phyloP scores from a whole-genome alignment of 805 yeast species.

The Spathaspora arborariae region DNA sequence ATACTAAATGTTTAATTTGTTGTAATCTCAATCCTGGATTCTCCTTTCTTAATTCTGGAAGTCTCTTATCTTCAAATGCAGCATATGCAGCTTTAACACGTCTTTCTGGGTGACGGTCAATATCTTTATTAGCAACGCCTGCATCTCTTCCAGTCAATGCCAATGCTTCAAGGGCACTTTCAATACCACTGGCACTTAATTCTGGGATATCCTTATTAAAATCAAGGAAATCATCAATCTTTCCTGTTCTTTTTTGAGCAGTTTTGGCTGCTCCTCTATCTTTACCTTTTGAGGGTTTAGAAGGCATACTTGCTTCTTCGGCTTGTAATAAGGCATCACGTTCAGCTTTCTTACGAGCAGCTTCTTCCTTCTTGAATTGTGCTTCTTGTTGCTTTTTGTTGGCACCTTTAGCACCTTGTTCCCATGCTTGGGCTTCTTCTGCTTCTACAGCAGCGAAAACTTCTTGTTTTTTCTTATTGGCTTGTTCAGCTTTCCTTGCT shows the following conservation, averaged over 20 bases:
- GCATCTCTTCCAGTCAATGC: slow-evolving; percentile 56
- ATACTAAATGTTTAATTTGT: slow-evolving; percentile 69
- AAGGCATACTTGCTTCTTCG: slow-evolving; percentile 62
- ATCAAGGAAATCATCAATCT: slow-evolving; percentile 65
- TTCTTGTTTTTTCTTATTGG: slow-evolving; percentile 52
- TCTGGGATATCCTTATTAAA: slow-evolving; percentile 46
- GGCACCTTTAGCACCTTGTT: slow-evolving; percentile 64
- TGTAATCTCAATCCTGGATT: slow-evolving; percentile 76
- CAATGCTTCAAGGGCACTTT: slow-evolving; percentile 74
- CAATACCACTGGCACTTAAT: slow-evolving; percentile 71
- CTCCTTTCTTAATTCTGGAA: slow-evolving; percentile 72
- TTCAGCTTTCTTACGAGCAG: slow-evolving; percentile 76
- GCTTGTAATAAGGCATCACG: slow-evolving; percentile 63
- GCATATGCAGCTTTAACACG: slow-evolving; percentile 77
- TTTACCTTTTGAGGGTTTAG: slow-evolving; percentile 50
- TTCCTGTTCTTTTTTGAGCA: slow-evolving; percentile 56
- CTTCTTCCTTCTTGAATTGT: slow-evolving; percentile 69
- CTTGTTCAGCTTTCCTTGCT: slow-evolving; percentile 64
- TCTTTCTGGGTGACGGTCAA: slow-evolving; percentile 87
- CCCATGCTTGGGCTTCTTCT: slow-evolving; percentile 65
- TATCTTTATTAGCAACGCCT: slow-evolving; percentile 55
- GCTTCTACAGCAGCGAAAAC: slow-evolving; percentile 45
- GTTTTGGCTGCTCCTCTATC: slow-evolving; percentile 68
- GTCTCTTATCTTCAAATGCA: slow-evolving; percentile 66
- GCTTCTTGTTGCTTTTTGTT: slow-evolving; percentile 68